Conservation (phyloP, 1,139 yeast species). For the Yamadazyma mexicana region DNA sequence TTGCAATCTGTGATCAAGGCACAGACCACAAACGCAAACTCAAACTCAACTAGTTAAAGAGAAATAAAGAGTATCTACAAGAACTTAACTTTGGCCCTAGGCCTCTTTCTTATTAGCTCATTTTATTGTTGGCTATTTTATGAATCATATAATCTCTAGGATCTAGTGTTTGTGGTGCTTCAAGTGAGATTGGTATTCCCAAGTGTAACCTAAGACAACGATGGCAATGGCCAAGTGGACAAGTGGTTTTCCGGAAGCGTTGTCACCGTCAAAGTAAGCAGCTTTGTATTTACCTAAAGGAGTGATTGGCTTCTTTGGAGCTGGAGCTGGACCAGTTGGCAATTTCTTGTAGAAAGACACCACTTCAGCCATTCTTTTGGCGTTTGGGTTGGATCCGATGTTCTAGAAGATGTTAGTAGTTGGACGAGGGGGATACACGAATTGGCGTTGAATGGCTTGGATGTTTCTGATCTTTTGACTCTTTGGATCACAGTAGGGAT, state of each 20-base stretch:
- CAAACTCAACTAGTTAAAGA: too few species aligned
- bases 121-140: too few species aligned
- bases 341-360: slow-evolving; percentile 93
- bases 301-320: slow-evolving; percentile 66
- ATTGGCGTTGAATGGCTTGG: background rate
- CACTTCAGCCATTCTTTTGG: slow-evolving; percentile 94
- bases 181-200: slow-evolving; percentile 91
- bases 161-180: slow-evolving; percentile 41
- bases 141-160: too few species aligned
- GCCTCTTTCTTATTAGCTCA: too few species aligned
- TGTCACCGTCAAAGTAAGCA: slow-evolving; percentile 75
- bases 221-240: slow-evolving; percentile 74
- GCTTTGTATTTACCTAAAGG: slow-evolving; percentile 77
- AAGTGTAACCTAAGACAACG: slow-evolving; percentile 79
- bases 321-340: slow-evolving; percentile 89
- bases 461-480: background rate
- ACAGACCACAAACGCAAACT: too few species aligned
- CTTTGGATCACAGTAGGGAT: too few species aligned
- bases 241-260: slow-evolving; percentile 79
- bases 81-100: too few species aligned
- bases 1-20: too few species aligned
- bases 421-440: background rate
- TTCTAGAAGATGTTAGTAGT: slow-evolving; percentile 56
- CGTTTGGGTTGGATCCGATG: slow-evolving; percentile 93
- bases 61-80: too few species aligned